Conservation (phyloP, 352 stramenopile genomes). For the Pythium folliculosum region DNA sequence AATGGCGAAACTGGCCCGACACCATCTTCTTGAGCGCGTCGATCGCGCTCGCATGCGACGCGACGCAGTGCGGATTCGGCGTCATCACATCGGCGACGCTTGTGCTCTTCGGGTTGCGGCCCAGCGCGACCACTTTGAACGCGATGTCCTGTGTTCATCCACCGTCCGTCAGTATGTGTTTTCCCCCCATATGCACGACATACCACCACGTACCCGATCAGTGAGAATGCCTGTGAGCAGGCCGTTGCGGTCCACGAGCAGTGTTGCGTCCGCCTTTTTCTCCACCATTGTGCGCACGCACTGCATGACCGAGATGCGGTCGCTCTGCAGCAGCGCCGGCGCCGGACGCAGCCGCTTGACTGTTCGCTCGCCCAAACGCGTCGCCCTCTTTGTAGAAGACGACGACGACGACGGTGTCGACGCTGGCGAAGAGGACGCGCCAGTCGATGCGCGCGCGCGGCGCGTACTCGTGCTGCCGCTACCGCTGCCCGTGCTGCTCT, state of each 20-base stretch:
- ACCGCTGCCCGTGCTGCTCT: slow-evolving; percentile 30
- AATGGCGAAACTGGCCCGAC: slow-evolving; percentile 94
- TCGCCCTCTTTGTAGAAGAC: slow-evolving; percentile 19
- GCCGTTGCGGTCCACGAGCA: slow-evolving; percentile 89
- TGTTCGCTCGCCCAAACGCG: slow-evolving; percentile 24
- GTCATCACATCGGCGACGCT: slow-evolving; percentile 94
- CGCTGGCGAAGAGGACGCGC: slow-evolving; percentile 17
- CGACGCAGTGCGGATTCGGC: slow-evolving; percentile 93
- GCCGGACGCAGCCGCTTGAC: slow-evolving; percentile 70
- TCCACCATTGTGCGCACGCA: slow-evolving; percentile 86
- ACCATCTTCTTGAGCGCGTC: slow-evolving; percentile 98
- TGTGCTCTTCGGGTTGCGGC: slow-evolving; percentile 77
- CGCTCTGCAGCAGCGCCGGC: slow-evolving; percentile 66
- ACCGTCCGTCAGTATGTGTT: background rate
- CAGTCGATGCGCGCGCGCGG: background rate
- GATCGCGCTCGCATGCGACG: slow-evolving; percentile 91
- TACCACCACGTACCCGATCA: slow-evolving; percentile 68
- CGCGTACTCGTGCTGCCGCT: slow-evolving; percentile 11
- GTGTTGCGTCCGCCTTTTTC: slow-evolving; percentile 90
- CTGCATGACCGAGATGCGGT: slow-evolving; percentile 69
- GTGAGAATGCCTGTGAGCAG: slow-evolving; percentile 95
- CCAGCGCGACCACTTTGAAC: slow-evolving; percentile 90
- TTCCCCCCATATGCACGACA: background rate
- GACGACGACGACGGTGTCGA: slow-evolving; percentile 21
- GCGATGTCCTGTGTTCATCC: slow-evolving; percentile 85